phyloP scores from a whole-genome alignment of 2,329 filamentous ascomycete genomes.

The Fonsecaea erecta region DNA sequence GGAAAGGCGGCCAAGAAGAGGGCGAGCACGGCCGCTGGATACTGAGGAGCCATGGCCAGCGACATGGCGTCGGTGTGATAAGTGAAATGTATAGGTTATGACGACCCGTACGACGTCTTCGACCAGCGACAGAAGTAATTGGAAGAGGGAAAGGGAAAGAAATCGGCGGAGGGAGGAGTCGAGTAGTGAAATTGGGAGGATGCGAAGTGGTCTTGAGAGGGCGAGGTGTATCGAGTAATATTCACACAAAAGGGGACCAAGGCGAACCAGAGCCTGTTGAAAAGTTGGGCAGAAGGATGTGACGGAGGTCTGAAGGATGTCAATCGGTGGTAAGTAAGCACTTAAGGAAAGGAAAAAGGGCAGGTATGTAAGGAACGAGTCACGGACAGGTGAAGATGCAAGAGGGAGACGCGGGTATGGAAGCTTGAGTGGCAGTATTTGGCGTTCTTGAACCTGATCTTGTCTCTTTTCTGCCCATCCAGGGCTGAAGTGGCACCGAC shows the following conservation, averaged over 20 bases:
- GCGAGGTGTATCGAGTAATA: conserved; percentile 1
- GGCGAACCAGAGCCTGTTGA: conserved; percentile 5
- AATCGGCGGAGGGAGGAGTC: conserved; percentile 5
- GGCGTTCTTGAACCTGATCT: not conserved
- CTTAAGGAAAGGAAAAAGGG: conserved; percentile 16
- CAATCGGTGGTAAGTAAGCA: conserved; percentile 20
- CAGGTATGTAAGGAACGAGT: conserved; percentile 12
- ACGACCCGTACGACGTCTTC: conserved; percentile 16
- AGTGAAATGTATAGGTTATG: not conserved
- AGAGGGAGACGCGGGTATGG: not conserved
- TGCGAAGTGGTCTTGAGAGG: conserved; percentile 3
- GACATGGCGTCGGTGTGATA: conserved; percentile 3
- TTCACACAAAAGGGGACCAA: conserved; percentile 5
- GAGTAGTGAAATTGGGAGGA: conserved; percentile 13
- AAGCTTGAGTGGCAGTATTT: not conserved
- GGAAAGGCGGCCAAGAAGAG: conserved; percentile 25
- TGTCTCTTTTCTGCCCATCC: not conserved
- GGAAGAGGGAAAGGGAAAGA: not conserved
- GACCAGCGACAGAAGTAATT: conserved; percentile 21
- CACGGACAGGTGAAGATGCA: conserved; percentile 8
- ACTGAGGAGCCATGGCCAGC: conserved; percentile 20
- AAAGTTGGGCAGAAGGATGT: conserved; percentile 9
- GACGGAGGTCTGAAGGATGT: conserved; percentile 6
- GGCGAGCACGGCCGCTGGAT: conserved; percentile 9
- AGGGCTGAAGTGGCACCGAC: conserved; percentile 20